Evolutionary conservation across 306 rosid genomes (phyloP).

Genomic region (Herpetospermum pedunculosum): DNA sequence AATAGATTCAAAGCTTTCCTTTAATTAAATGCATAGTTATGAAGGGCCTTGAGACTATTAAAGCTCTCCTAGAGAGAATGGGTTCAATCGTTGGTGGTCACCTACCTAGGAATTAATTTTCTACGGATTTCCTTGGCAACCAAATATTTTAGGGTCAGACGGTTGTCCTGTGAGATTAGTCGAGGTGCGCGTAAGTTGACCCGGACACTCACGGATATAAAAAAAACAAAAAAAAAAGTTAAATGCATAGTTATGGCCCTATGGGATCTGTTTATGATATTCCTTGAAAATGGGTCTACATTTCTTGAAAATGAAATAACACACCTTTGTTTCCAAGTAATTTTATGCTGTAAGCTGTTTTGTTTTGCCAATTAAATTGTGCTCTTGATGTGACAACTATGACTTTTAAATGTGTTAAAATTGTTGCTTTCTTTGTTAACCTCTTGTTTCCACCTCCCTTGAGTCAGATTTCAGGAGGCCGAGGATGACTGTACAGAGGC

Average conservation of each 20-base stretch:
- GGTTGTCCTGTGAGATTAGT: too few relatives aligned
- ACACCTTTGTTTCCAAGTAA: neutral
- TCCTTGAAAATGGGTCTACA: neutral
- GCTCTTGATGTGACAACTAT: neutral
- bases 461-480: slow-evolving; percentile 62
- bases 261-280: neutral
- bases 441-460: neutral
- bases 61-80: too few relatives aligned
- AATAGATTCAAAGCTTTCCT: neutral
- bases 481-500: slow-evolving; percentile 97
- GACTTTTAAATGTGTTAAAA: neutral
- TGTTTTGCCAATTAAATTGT: neutral
- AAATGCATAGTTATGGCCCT: too few relatives aligned
- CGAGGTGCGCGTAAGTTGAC: too few relatives aligned
- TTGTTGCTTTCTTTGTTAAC: neutral
- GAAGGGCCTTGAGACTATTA: too few relatives aligned
- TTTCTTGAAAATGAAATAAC: neutral
- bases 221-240: too few relatives aligned
- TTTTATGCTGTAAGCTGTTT: neutral
- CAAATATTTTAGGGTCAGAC: too few relatives aligned
- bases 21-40: neutral
- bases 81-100: too few relatives aligned
- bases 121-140: too few relatives aligned
- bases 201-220: too few relatives aligned
- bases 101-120: too few relatives aligned